Base-by-base conservation (phyloP, 2,329 filamentous ascomycete genomes). In the Diaporthe eres region DNA sequence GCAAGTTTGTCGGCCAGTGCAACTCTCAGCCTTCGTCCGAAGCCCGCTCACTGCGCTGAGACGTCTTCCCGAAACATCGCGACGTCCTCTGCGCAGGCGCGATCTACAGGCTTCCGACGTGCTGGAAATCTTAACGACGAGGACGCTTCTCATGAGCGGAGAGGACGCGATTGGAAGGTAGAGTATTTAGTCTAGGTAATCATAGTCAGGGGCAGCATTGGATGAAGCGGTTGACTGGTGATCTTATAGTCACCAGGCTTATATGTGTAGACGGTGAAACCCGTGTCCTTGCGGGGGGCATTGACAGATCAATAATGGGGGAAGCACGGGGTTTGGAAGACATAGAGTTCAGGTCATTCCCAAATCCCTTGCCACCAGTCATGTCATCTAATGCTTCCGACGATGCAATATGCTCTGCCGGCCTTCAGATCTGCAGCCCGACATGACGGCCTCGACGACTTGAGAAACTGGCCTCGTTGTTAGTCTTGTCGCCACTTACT, bases 21-120 rank as follows among this genome's bases (percentile, higher is more conserved):
- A 8, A 42, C 31, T 19, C 22, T 53, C 65, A 68, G 65, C 65
- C 65, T 39, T 68, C 65, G 34, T 68, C 65, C n/a, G 47, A 68
- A 39, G 65, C 31, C 47, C 1, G 47, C 65, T 28, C 22, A 68
- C n/a, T 28, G n/a, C 47, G 12, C 65, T 53, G 65, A 53, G 65
- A 68, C 65, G 65, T 9, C 47, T 39, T 25, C 65, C 65, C 65
- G 65, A 68, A 68, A 68, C 65, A 53, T 28, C 25, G 28, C 12
- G n/a, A 53, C 47, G 31, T 53, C 31, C 47, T 39, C 10, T 39
- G 47, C 22, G 47, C 31, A 68, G 22, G 4, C 65, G n/a, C 53
- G 65, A 53, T 68, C 65, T 53, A 25, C 65, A 53, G 31, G 13
- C 31, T 53, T 68, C 65, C 31, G 22, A 68, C 65, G 34, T 12